A percentile compares a stretch with the other conserved stretches of the same genome.
These are phyloP conservation scores for Aureobasidium sp. DNA, from an alignment of 2,329 filamentous ascomycete genomes.

Conservation along the genomic window DNA sequence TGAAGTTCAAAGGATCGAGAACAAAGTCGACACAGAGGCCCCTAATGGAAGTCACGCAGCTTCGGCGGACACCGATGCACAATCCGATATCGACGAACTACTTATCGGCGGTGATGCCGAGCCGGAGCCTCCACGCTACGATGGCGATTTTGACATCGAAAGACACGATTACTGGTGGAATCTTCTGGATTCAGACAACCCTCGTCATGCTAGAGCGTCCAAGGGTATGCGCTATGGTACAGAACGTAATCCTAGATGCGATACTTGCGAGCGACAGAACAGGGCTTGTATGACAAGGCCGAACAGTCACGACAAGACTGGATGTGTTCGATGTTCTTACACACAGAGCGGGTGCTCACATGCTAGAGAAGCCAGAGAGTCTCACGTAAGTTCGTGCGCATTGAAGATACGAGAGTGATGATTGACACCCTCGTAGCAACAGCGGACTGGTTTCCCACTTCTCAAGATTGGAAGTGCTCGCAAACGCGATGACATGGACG, in stretches of 20 bases:
- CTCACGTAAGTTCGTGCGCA: not conserved
- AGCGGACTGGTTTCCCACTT: conserved; percentile 9
- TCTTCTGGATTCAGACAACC: conserved; percentile 5
- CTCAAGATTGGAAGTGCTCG: not conserved
- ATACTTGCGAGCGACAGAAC: conserved; percentile 10
- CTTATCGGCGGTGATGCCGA: conserved; percentile 6
- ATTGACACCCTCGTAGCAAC: conserved; percentile 1
- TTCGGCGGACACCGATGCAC: conserved; percentile 3
- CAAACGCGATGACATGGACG: conserved; percentile 10
- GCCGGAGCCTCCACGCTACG: conserved; percentile 9
- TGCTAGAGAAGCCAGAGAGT: conserved; percentile 13
- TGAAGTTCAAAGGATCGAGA: not conserved
- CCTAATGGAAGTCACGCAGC: not conserved
- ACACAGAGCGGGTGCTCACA: conserved; percentile 12
- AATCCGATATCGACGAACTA: conserved; percentile 9
- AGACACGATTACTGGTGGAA: conserved; percentile 15
- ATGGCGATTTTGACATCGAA: conserved; percentile 12
- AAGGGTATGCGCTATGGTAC: conserved; percentile 12
- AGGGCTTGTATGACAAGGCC: conserved; percentile 9
- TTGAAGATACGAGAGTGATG: not conserved
- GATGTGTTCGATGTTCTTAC: conserved; percentile 14
- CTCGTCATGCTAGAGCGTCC: conserved; percentile 10
- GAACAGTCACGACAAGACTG: conserved; percentile 13
- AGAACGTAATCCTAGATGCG: conserved; percentile 10
- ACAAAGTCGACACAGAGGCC: not conserved